Conservation (phyloP, 352 stramenopile species). For the Pythium rishiriense region DNA sequence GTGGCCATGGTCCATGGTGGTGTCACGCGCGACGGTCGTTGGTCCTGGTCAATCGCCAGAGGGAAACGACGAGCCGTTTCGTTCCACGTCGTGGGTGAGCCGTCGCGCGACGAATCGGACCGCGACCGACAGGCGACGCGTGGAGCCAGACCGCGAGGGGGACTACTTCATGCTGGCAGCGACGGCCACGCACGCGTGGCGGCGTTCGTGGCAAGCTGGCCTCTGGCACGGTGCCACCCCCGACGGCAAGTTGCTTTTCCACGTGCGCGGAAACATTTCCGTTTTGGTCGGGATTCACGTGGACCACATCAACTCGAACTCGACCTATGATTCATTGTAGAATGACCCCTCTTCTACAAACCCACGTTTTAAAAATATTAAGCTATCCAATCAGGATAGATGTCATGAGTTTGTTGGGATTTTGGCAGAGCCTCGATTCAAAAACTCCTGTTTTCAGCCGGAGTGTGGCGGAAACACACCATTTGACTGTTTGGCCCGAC, state of each 20-base stretch:
- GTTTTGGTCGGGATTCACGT: neutral
- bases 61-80: conserved; percentile 17
- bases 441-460: neutral
- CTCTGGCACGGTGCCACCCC: no score
- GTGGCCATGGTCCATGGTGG: neutral
- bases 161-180: no score
- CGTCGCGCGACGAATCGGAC: no score
- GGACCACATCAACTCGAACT: neutral
- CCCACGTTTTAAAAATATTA: no score
- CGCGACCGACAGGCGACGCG: no score
- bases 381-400: neutral
- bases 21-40: neutral
- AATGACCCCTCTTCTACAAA: neutral
- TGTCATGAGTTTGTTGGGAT: neutral
- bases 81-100: neutral
- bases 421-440: neutral
- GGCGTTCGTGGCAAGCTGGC: neutral
- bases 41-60: neutral
- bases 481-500: neutral
- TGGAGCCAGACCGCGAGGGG: no score
- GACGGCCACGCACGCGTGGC: no score
- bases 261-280: neutral
- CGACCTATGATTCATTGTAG: neutral
- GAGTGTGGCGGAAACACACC: neutral
- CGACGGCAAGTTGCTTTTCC: neutral